Conservation (phyloP, 306 rosid genomes). For the Sechiopsis laciniata region DNA sequence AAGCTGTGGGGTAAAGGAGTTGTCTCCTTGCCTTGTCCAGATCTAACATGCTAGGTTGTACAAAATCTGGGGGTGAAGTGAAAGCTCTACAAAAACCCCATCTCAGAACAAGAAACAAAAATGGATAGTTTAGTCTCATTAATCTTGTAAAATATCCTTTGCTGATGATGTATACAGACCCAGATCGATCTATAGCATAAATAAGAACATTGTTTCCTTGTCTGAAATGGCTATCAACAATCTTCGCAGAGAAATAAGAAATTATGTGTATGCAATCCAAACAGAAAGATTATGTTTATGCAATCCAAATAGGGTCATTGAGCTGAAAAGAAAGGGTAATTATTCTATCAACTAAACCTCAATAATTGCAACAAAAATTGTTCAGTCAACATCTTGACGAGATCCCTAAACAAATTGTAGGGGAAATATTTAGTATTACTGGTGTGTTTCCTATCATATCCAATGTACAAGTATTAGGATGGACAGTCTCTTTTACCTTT, state of each 20-base stretch:
- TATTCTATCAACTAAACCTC: constrained; percentile 20
- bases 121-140: neutral
- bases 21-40: neutral
- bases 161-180: neutral
- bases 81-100: constrained; percentile 3
- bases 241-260: neutral
- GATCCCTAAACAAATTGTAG: constrained; percentile 9
- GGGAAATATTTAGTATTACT: neutral
- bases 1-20: neutral
- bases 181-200: neutral
- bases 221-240: neutral
- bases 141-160: neutral
- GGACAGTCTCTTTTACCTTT: constrained; percentile 15
- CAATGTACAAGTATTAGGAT: constrained; percentile 19
- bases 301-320: neutral
- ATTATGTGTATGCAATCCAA: neutral
- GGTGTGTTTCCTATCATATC: constrained; percentile 1
- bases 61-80: neutral
- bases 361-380: constrained; percentile 1
- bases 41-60: neutral
- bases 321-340: constrained; percentile 11
- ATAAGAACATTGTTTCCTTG: neutral
- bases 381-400: constrained; percentile 14
- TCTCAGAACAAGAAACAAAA: neutral
- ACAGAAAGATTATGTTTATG: neutral